Base-by-base conservation (phyloP, 148 eudicot genomes). In the Chenopodium berlandieri region DNA sequence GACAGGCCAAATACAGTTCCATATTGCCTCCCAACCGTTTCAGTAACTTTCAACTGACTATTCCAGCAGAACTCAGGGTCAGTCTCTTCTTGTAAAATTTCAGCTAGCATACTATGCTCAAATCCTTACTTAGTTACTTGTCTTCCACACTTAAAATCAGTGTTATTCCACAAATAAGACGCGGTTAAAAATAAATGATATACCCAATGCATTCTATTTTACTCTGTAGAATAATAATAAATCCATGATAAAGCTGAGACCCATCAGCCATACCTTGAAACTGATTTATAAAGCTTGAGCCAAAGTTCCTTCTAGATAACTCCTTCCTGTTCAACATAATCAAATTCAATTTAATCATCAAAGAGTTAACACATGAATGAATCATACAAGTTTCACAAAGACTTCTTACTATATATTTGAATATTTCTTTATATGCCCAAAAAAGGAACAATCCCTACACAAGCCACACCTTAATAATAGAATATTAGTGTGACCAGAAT, bases 271-370 rank as follows among this genome's bases (percentile, higher is more conserved):
- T 68, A 68, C 46, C 72, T 68, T 44, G 46, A 68, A 12, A 23
- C 34, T 9, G 11, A 68, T 16, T 32, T 68, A 20, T 13, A 69
- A 69, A 0, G 73, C 46, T 69, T 13, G 7, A 11, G 6, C n/a
- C 4, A 17, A 69, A 69, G 0, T 31, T 56, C 44, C 22, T 4
- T 69, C 46, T 69, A 69, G 20, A 69, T 31, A 13, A 32, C n/a
- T 69, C 73, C 71, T 31, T 17, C 73, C 73, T 69, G 73, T 69
- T 69, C n/a, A 69, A 14, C 73, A 69, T 32, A 13, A 14, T 69
- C 73, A 69, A 27, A 32, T 37, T 34, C n/a, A 46, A 32, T 13
- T 69, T 1, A 69, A 5, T 69, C 22, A 69, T 34, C 34, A 5
- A 56, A 34, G 23, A 31, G 46, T 69, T 16, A 4, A 2, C 73